Evolutionary conservation across 257 asterid genomes (phyloP), one percentile per base, ranked within the genome.

Genomic region (Solanum chmielewskii): DNA sequence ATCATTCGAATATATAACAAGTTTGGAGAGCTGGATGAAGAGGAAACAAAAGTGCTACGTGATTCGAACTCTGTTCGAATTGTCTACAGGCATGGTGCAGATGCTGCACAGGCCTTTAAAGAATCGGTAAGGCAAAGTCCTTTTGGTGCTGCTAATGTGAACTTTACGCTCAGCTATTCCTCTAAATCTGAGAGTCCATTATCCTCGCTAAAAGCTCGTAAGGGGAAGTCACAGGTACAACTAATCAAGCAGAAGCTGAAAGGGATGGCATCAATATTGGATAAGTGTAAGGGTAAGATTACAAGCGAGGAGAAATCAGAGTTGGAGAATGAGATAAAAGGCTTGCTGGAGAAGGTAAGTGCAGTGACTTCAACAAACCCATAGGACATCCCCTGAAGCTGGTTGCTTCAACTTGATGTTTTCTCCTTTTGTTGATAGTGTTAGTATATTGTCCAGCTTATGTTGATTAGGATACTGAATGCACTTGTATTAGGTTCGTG

Each of bases 21-120:
- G 88, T 95, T 89, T 80, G 98, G 98, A 64, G 86, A 88, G 75
- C 80, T 94, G 83, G 87, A 90, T 64, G 90, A 83, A 86, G 86
- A 86, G 83, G 91, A 92, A 90, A 94, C 97, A 16, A 87, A 60
- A 8, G 84, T 92, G 64, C 39, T 89, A 7, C 45, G 84, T 37
- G 94, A 90, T 56, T 90, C 91, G 42, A 86, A 90, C 87, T 83
- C 90, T 1, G 86, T 86, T 44, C 86, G 84, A 87, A 87, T 95
- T 78, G 94, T 89, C 80, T 94, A 88, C 74, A 13, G 1, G 15
- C 91, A 87, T 5, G 90, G 86, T 37, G 81, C 93, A 78, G 93
- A 92, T 88, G 95, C 95, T 27, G 92, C 90, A 88, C 90, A 83
- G 52, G 98, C 98, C 89, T 89, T 93, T 66, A 86, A 69, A 45